phyloP scores from a whole-genome alignment of 805 yeast genomes.

The Komagataella phaffii region DNA sequence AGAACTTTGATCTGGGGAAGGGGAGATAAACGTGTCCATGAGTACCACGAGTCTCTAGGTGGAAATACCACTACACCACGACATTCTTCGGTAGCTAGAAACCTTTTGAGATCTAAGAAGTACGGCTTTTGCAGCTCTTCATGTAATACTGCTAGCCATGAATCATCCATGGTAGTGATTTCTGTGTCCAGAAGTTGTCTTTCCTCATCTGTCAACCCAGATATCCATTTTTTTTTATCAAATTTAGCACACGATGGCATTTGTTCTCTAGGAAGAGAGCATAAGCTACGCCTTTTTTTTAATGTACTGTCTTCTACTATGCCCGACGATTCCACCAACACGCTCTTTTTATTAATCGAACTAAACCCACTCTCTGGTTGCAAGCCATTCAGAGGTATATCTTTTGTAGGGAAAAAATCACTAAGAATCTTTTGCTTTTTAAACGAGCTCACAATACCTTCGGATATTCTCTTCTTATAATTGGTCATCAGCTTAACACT shows the following conservation, averaged over 20 bases:
- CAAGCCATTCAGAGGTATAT: background rate
- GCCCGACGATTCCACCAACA: background rate
- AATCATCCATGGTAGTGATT: constrained; percentile 50
- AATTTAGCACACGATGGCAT: constrained; percentile 13
- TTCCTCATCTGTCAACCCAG: constrained; percentile 31
- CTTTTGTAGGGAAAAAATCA: background rate
- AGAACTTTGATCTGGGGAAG: constrained; percentile 60
- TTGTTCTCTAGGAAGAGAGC: background rate
- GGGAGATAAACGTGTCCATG: constrained; percentile 87
- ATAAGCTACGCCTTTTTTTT: background rate
- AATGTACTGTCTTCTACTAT: background rate
- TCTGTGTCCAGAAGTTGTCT: constrained; percentile 47
- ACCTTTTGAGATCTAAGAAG: constrained; percentile 59
- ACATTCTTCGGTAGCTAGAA: constrained; percentile 33
- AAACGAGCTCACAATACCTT: background rate
- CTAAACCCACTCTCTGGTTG: background rate
- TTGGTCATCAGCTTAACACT: background rate
- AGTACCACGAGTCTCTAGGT: constrained; percentile 60
- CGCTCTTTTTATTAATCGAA: background rate
- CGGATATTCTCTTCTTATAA: background rate
- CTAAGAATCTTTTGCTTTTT: background rate
- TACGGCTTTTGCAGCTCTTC: constrained; percentile 75
- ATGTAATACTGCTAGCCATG: constrained; percentile 67
- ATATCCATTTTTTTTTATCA: constrained; percentile 39
- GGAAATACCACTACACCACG: constrained; percentile 57